Conservation (phyloP, 1,284 basidiomycete species). For the Ganoderma resinaceum region DNA sequence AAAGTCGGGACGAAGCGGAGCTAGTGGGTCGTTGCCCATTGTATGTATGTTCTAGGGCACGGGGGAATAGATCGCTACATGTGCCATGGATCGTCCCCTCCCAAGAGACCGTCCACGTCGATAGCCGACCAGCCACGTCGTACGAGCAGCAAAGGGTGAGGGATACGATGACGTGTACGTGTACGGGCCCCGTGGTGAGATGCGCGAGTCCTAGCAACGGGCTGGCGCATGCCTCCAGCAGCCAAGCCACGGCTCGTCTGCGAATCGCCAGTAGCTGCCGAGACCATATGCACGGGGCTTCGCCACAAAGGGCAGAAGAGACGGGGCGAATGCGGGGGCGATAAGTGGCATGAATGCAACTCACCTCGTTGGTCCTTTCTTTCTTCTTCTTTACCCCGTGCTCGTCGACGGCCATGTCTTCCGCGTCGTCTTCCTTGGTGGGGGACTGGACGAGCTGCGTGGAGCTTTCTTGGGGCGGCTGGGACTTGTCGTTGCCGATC, state of each 20-base stretch:
- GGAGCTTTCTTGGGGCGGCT: constrained; percentile 37
- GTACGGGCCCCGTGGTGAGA: neutral
- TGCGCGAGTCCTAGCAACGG: neutral
- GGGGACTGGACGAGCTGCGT: constrained; percentile 27
- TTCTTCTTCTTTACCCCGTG: constrained; percentile 50
- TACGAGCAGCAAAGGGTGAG: neutral
- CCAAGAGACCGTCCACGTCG: neutral
- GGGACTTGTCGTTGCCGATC: constrained; percentile 37
- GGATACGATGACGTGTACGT: neutral
- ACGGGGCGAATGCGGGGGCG: neutral
- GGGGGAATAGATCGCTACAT: neutral
- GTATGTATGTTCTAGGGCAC: neutral
- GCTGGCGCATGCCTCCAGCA: too few species aligned
- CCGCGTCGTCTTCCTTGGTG: constrained; percentile 21
- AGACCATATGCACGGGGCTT: neutral
- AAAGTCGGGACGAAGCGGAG: neutral
- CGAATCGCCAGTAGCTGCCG: neutral
- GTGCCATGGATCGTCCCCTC: neutral
- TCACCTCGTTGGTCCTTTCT: constrained; percentile 64
- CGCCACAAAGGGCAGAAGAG: neutral
- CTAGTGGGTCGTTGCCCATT: neutral
- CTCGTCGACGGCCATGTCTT: constrained; percentile 39
- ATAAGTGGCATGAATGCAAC: constrained; percentile 26
- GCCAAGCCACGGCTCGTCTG: neutral
- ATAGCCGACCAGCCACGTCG: neutral